Evolutionary conservation across 352 stramenopile genomes (phyloP).

Genomic region (Halophytophthora polymorphica): DNA sequence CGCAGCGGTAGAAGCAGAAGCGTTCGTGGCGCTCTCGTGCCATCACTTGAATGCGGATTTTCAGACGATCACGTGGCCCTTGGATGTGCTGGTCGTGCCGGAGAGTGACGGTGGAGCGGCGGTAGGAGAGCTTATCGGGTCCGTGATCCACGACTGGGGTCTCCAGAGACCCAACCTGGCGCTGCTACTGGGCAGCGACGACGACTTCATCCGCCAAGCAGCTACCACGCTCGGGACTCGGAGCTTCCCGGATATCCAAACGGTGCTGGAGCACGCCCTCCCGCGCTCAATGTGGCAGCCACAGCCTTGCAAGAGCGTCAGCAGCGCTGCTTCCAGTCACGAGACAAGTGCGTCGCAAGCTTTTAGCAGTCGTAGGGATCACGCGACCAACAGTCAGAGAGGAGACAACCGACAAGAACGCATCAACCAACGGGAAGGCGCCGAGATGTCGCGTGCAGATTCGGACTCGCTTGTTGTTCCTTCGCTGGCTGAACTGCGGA

Average conservation of each 20-base stretch:
- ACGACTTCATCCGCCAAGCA: constrained; percentile 5
- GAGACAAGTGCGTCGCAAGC: no score
- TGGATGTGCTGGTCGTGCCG: constrained; percentile 25
- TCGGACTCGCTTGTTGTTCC: not conserved
- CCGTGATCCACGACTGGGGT: constrained; percentile 19
- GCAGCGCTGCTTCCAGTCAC: no score
- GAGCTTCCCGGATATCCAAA: constrained; percentile 16
- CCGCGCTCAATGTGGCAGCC: no score
- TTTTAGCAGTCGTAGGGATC: no score
- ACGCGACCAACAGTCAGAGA: no score
- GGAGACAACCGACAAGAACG: not conserved
- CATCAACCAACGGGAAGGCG: not conserved
- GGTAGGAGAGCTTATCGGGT: constrained; percentile 6
- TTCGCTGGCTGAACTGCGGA: not conserved
- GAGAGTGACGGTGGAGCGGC: not conserved
- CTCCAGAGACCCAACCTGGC: constrained; percentile 11
- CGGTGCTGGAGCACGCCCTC: constrained; percentile 11
- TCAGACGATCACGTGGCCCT: constrained; percentile 11
- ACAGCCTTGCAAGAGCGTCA: no score
- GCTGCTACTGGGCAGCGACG: constrained; percentile 11
- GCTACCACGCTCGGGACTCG: constrained; percentile 1
- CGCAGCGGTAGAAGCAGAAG: constrained; percentile 1
- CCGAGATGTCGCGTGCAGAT: not conserved
- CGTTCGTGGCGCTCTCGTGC: constrained; percentile 21
- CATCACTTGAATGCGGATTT: constrained; percentile 34